A percentile compares a stretch with the other conserved stretches of the same genome.
phyloP scores from a whole-genome alignment of 768 basidiomycete genomes.

The Lactarius tabidus region DNA sequence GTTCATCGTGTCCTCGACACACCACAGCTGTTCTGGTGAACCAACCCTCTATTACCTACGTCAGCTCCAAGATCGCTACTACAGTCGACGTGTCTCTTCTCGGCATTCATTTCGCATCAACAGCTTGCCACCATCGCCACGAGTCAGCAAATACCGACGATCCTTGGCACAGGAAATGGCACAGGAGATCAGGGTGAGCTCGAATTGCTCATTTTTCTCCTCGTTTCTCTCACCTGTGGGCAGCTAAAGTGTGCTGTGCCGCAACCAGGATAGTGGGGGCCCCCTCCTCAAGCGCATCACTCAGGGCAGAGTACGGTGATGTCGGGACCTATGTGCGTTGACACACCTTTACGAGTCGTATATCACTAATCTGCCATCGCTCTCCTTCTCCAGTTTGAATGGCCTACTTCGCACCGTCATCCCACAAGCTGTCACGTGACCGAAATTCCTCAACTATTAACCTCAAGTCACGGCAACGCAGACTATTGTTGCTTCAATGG shows the following conservation, averaged over 20 bases:
- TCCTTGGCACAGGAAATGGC: conserved; percentile 1
- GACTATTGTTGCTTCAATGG: conserved; percentile 93
- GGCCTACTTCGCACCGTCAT: conserved; percentile 67
- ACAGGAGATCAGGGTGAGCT: conserved; percentile 76
- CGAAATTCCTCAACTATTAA: conserved; percentile 59
- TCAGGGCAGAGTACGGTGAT: conserved; percentile 86
- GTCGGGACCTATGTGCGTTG: conserved; percentile 71
- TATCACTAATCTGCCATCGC: no score
- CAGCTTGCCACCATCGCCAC: no score
- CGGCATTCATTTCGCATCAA: conserved; percentile 76
- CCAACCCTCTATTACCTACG: conserved; percentile 72
- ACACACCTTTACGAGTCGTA: conserved; percentile 31
- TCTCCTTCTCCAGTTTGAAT: no score
- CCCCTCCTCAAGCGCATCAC: conserved; percentile 82
- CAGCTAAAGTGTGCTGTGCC: conserved; percentile 76
- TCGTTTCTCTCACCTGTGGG: conserved; percentile 70
- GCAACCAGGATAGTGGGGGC: conserved; percentile 81
- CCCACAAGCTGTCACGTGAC: conserved; percentile 44
- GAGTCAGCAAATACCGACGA: conserved; percentile 24
- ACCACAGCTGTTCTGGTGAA: conserved; percentile 71
- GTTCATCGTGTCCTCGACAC: conserved; percentile 57
- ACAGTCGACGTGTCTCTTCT: conserved; percentile 79
- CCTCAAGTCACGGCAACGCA: no score
- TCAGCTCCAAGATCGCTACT: conserved; percentile 73
- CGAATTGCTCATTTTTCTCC: conserved; percentile 65